Evolutionary conservation across 306 rosid genomes (phyloP), one percentile per base, ranked within the genome.

Genomic region (Rosa lucieae): DNA sequence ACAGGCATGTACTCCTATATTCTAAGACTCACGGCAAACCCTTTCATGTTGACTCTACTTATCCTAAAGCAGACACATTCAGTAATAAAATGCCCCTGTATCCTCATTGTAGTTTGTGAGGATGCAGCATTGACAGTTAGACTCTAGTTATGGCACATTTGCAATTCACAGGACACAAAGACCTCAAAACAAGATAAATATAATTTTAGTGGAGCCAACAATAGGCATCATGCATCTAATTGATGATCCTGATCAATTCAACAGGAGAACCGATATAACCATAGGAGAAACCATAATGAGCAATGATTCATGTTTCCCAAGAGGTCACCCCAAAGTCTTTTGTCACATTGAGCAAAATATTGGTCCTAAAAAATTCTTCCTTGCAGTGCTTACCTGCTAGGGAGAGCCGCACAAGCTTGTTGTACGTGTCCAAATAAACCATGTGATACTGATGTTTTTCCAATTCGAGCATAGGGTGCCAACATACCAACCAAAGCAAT

Each of bases 391-490:
- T 56, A 90, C 98, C 98, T 94, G 92, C 98, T 94, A 80, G 98
- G 98, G 80, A 94, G 98, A 75, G 93, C 78, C 4, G 88, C 81
- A 79, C 89, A 83, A 85, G 93, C 97, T 51, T 84, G 94, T 49
- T 88, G 92, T 66, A 92, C n/a, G 70, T 67, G 82, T 77, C 98
- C 98, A 37, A 94, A 91, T 76, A 92, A 87, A 72, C 98, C 97
- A 39, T 75, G 88, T 17, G 97, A 87, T 62, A 82, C 9, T 58
- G 97, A 83, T 73, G 91, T 89, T 76, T 80, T 85, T 59, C 94
- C 97, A 42, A 94, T 87, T 49, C 98, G 94, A 82, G 96, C 98
- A 85, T 88, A 90, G 6, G 98, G 97, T 77, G 97, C 98, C 75
- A 92, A 84, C 88, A 94, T 70, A 72, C 94, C 94, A 37, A 92